A percentile compares a stretch with the other conserved stretches of the same genome.
These are phyloP conservation scores for Exsudoporus floridanus DNA, from an alignment of 1,284 basidiomycete species.

Conservation along the genomic window DNA sequence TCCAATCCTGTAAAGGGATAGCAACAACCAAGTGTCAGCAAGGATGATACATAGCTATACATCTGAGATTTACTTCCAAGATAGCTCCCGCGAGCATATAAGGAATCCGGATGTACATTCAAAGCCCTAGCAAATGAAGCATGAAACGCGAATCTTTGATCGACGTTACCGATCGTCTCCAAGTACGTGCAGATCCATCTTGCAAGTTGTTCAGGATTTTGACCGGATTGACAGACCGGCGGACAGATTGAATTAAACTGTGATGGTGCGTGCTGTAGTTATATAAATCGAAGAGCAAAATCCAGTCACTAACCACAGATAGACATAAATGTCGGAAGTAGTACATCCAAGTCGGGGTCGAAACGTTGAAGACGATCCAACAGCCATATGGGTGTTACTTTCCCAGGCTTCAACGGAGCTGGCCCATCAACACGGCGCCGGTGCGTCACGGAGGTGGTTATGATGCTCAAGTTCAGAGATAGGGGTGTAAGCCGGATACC, in stretches of 20 bases:
- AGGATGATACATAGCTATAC: background rate
- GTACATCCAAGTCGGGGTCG: too few species aligned
- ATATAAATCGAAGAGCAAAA: background rate
- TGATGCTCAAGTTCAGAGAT: too few species aligned
- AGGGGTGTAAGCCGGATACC: too few species aligned
- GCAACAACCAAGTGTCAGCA: background rate
- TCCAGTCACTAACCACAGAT: background rate
- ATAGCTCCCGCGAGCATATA: constrained; percentile 1
- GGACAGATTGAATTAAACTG: background rate
- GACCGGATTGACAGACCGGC: background rate
- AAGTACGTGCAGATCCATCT: constrained; percentile 1
- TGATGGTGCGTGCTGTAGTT: background rate
- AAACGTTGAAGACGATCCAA: background rate
- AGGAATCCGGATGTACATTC: background rate
- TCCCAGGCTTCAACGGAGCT: background rate
- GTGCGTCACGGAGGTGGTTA: background rate
- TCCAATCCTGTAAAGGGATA: background rate
- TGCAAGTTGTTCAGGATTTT: background rate
- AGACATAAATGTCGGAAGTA: too few species aligned
- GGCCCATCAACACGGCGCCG: background rate
- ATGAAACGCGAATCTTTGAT: constrained; percentile 15
- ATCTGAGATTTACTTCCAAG: background rate
- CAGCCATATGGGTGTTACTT: too few species aligned
- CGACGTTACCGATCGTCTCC: constrained; percentile 9
- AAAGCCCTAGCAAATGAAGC: background rate